A percentile compares a stretch with the other conserved stretches of the same genome.
phyloP scores from a whole-genome alignment of 2,329 filamentous ascomycete species.

The Aspergillus fijiensis region DNA sequence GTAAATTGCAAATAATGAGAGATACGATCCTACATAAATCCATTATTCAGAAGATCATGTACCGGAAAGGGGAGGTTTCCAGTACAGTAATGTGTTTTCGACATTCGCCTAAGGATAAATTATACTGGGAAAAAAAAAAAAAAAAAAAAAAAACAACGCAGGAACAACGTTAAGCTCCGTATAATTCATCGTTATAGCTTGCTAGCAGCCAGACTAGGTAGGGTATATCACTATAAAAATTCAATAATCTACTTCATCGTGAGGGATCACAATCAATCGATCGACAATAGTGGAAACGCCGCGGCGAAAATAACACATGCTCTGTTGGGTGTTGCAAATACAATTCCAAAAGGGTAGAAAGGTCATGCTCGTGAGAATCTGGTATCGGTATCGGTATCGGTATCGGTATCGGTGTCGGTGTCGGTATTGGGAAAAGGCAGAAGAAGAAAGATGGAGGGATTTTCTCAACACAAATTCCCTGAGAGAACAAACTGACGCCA shows the following conservation, averaged over 20 bases:
- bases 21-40: no score
- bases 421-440: constrained; percentile 3
- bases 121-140: no score
- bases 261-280: neutral
- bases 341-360: constrained; percentile 29
- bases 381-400: constrained; percentile 29
- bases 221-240: constrained; percentile 5
- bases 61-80: no score
- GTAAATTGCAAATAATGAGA: no score
- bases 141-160: no score
- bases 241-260: constrained; percentile 6
- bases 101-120: no score
- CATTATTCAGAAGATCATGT: no score
- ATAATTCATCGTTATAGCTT: constrained; percentile 1
- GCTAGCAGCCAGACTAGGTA: neutral
- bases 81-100: no score
- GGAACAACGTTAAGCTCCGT: neutral
- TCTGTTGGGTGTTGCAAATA: constrained; percentile 29
- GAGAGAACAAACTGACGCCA: constrained; percentile 25
- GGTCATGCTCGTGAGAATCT: constrained; percentile 31
- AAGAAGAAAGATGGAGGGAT: constrained; percentile 6
- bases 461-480: constrained; percentile 22
- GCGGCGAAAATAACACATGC: constrained; percentile 7
- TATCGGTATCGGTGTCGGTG: constrained; percentile 9
- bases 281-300: neutral